Percentiles rank a stretch among this genome's conserved stretches.
Conservation (phyloP, 805 yeast species). For the Hyphopichia homilentoma region DNA sequence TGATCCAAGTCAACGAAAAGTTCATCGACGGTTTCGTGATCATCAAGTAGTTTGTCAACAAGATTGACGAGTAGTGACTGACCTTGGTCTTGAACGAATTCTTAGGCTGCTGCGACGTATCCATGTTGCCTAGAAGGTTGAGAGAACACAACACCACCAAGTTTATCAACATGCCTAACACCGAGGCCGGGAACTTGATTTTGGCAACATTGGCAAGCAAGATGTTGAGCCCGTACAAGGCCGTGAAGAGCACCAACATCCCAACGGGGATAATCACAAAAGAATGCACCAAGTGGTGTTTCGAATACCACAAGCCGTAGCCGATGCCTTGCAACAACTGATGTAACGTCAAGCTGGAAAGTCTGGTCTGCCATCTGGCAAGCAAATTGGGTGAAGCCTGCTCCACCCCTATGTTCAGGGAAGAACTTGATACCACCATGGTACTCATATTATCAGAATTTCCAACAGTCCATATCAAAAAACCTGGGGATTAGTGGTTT, state of each 20-base stretch:
- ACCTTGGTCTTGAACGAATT: slow-evolving; percentile 12
- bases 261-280: slow-evolving; percentile 50
- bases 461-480: no score
- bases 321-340: slow-evolving; percentile 13
- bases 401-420: no score
- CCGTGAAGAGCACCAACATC: slow-evolving; percentile 37
- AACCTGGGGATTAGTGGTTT: no score
- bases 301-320: slow-evolving; percentile 32
- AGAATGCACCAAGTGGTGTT: slow-evolving; percentile 34
- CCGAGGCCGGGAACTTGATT: slow-evolving; percentile 66
- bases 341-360: no score
- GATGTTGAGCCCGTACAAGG: slow-evolving; percentile 52
- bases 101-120: slow-evolving; percentile 7
- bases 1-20: slow-evolving; percentile 73
- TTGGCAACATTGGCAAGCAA: slow-evolving; percentile 40
- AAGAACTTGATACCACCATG: no score
- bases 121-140: slow-evolving; percentile 19
- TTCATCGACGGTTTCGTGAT: slow-evolving; percentile 61
- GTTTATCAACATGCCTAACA: slow-evolving; percentile 62
- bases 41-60: slow-evolving; percentile 27
- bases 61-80: slow-evolving; percentile 12
- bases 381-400: no score
- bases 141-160: slow-evolving; percentile 42
- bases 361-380: no score
- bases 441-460: no score